Evolutionary conservation across 495 filamentous ascomycete species (phyloP), one percentile per base, ranked within the genome.

Genomic region (Aspergillus sclerotioniger): DNA sequence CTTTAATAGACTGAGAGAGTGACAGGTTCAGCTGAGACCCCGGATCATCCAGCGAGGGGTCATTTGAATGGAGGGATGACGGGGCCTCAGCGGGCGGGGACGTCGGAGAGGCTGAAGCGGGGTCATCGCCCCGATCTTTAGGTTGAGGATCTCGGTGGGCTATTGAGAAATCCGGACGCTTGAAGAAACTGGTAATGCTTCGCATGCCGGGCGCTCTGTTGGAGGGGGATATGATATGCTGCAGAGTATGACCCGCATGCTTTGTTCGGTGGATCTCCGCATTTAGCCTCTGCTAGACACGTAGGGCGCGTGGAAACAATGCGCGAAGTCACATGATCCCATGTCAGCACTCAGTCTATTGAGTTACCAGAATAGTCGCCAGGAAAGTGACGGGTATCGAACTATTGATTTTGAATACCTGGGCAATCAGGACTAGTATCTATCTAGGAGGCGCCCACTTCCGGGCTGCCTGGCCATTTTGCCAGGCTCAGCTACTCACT

Each of bases 171-270:
- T 48, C 15, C 8, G 75, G 73, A 12, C 64, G 70, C 25, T 70
- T 75, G 59, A 82, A 81, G 41, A 70, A 80, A 33, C 69, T 70
- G 1, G 60, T 69, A 20, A 80, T 68, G 19, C 41, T 72, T 12
- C 61, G 62, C 62, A 70, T 69, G 28, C 49, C 39, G 54, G 59
- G 51, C 53, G 58, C 55, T 21, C 29, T 54, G 45, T 28, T 49
- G 12, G 28, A n/a, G 20, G 35, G 58, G 39, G 50, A 37, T 43
- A n/a, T 43, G 48, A 47, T 47, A 56, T 48, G 31, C 16, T 54
- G 51, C 19, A 33, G 47, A 47, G 16, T 51, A 51, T 47, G 45
- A 29, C 44, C 37, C 32, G 33, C 29, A 53, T 39, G 53, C 15
- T 46, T 37, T 52, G 53, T 47, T 50, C 49, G 33, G 28, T 49